phyloP scores from a whole-genome alignment of 2,329 filamentous ascomycete species.

The Fusarium palustre region DNA sequence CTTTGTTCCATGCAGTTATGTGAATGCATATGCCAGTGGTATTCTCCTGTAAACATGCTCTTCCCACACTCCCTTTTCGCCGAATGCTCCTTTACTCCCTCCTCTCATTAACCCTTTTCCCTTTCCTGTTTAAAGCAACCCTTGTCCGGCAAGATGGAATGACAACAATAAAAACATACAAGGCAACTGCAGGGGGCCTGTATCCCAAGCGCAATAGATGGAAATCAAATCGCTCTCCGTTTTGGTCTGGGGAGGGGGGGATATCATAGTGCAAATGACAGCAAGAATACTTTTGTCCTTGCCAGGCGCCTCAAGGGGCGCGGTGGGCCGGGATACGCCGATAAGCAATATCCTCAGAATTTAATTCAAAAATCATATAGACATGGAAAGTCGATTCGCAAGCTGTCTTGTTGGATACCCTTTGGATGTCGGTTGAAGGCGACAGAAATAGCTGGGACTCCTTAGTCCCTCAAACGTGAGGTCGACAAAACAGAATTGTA shows the following conservation, averaged over 20 bases:
- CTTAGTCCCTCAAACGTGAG: background rate
- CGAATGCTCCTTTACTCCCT: constrained; percentile 32
- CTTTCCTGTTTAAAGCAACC: constrained; percentile 19
- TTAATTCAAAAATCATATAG: constrained; percentile 6
- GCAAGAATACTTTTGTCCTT: constrained; percentile 19
- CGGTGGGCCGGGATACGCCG: constrained; percentile 9
- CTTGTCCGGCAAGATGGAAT: constrained; percentile 8
- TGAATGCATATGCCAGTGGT: constrained; percentile 17
- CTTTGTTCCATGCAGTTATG: constrained; percentile 8
- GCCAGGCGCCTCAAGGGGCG: background rate
- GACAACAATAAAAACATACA: constrained; percentile 18
- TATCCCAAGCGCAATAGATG: constrained; percentile 12
- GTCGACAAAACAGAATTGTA: background rate
- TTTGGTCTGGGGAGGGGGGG: constrained; percentile 35
- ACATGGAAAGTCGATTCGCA: constrained; percentile 1
- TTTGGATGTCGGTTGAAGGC: background rate
- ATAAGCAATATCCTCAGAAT: background rate
- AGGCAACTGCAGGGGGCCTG: background rate
- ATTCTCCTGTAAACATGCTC: constrained; percentile 16
- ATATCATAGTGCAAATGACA: constrained; percentile 43
- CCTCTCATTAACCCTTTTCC: constrained; percentile 7
- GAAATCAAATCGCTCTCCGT: constrained; percentile 35
- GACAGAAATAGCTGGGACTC: background rate
- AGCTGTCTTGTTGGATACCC: background rate
- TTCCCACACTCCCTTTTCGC: constrained; percentile 16